Evolutionary conservation across 1,139 yeast species (phyloP).

Genomic region (Spathaspora sp.): DNA sequence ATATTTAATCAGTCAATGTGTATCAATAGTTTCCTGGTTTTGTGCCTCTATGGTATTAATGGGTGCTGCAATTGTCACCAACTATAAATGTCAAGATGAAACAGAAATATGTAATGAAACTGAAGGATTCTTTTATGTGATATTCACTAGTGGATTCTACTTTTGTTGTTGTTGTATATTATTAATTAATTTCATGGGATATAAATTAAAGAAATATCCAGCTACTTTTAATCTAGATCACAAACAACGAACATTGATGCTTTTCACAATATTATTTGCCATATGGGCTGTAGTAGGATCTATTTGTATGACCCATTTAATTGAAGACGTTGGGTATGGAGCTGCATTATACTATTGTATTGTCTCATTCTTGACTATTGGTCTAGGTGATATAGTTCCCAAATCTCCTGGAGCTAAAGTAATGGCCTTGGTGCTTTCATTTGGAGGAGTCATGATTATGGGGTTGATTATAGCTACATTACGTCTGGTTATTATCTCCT

Average conservation of each 20-base stretch:
- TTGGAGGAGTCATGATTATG: conserved; percentile 66
- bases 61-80: conserved; percentile 42
- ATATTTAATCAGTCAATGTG: conserved; percentile 57
- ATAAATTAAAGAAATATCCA: conserved; percentile 56
- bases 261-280: conserved; percentile 63
- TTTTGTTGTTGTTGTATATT: conserved; percentile 53
- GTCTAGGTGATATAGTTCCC: conserved; percentile 75
- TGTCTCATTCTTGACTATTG: conserved; percentile 74
- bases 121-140: conserved; percentile 79
- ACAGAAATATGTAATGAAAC: conserved; percentile 30
- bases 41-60: conserved; percentile 54
- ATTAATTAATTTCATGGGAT: conserved; percentile 61
- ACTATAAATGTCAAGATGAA: conserved; percentile 15
- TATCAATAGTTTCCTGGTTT: conserved; percentile 65
- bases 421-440: conserved; percentile 58
- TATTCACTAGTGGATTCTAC: conserved; percentile 61
- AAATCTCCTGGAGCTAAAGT: conserved; percentile 51
- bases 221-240: conserved; percentile 65
- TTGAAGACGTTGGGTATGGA: conserved; percentile 48
- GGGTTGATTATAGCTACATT: conserved; percentile 75
- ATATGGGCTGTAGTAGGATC: conserved; percentile 74
- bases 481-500: conserved; percentile 57
- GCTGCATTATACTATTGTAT: conserved; percentile 67
- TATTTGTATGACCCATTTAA: conserved; percentile 38
- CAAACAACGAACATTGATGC: conserved; percentile 70